Evolutionary conservation across 176 grass and related monocot genomes (phyloP).

Genomic region (Cenchrus purpureus): DNA sequence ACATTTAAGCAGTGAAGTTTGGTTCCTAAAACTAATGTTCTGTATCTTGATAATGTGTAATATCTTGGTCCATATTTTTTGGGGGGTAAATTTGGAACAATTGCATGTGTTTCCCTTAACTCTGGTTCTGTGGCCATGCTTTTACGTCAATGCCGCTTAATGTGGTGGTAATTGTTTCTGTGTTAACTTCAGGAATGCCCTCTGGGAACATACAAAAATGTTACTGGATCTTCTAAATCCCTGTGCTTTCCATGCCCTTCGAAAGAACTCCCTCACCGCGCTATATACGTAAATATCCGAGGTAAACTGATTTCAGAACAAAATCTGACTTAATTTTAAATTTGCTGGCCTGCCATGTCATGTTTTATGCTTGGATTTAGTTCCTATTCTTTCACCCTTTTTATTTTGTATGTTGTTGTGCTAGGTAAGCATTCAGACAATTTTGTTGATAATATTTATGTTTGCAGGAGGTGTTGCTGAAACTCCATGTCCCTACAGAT

Average conservation of each 20-base stretch:
- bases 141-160: slow-evolving; percentile 20
- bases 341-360: neutral
- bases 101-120: neutral
- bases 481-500: slow-evolving; percentile 91
- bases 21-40: neutral
- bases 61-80: slow-evolving; percentile 9
- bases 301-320: slow-evolving; percentile 47
- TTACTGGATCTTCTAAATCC: slow-evolving; percentile 88
- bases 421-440: slow-evolving; percentile 5
- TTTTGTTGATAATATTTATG: slow-evolving; percentile 30
- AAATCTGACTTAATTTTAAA: slow-evolving; percentile 14
- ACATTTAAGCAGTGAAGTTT: neutral
- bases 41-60: slow-evolving; percentile 15
- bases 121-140: neutral
- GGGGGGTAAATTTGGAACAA: slow-evolving; percentile 8
- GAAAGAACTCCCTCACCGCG: slow-evolving; percentile 78
- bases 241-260: slow-evolving; percentile 79
- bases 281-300: slow-evolving; percentile 71
- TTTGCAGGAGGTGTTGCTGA: slow-evolving; percentile 83
- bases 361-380: neutral
- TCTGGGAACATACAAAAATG: slow-evolving; percentile 96
- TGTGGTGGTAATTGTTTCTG: slow-evolving; percentile 23
- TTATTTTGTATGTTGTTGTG: neutral
- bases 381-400: slow-evolving; percentile 9
- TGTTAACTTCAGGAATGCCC: slow-evolving; percentile 89